Conservation (phyloP, 2,329 filamentous ascomycete genomes). For the Fusarium circinatum region DNA sequence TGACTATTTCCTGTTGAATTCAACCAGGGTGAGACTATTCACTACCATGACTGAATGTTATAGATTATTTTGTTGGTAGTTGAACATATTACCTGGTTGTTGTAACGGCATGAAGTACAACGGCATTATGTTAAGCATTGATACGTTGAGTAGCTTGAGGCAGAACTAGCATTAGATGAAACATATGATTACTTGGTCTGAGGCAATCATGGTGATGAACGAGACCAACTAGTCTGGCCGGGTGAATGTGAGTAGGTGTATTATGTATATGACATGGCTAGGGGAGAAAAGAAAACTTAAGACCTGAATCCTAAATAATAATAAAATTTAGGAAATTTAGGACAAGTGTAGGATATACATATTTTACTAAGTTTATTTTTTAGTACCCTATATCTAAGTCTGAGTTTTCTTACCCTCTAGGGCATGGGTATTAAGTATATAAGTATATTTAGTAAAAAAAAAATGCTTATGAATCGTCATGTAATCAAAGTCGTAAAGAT, state of each 20-base stretch:
- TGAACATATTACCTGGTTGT: background rate
- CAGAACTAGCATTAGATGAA: background rate
- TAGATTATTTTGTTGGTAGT: background rate
- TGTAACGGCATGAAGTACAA: background rate
- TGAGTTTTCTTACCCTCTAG: too few species aligned
- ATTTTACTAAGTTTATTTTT: too few species aligned
- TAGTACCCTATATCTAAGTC: too few species aligned
- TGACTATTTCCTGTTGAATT: background rate
- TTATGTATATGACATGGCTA: background rate
- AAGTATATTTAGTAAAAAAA: background rate
- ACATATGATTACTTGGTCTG: background rate
- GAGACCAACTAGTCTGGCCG: background rate
- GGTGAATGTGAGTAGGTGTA: background rate
- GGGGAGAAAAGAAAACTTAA: too few species aligned
- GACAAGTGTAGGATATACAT: too few species aligned
- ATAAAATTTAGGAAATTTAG: too few species aligned
- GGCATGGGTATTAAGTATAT: slow-evolving; percentile 29
- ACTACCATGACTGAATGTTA: background rate
- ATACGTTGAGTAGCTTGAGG: slow-evolving; percentile 21
- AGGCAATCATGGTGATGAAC: background rate
- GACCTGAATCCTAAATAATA: too few species aligned
- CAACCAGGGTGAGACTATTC: background rate
- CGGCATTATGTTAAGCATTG: background rate
- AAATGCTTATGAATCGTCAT: background rate
- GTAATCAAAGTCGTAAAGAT: slow-evolving; percentile 1